Conservation (phyloP, 352 stramenopile species). For the Pythium scleroteichum region DNA sequence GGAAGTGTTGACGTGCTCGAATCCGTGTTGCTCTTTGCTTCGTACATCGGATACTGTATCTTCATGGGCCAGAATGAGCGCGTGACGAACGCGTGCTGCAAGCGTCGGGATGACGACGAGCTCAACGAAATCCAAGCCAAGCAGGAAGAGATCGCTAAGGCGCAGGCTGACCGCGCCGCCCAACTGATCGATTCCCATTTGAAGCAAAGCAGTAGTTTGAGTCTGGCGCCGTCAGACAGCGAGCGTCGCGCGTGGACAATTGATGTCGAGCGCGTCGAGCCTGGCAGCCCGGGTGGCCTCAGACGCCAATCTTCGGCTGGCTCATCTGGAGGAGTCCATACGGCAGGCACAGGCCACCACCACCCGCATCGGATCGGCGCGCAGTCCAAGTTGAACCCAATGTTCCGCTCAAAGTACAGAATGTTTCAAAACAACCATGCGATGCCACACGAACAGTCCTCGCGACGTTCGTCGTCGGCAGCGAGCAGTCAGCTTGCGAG, state of each 20-base stretch:
- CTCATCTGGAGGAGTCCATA: conserved; percentile 3
- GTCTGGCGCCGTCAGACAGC: conserved; percentile 9
- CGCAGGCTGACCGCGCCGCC: conserved; percentile 19
- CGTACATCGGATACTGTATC: conserved; percentile 66
- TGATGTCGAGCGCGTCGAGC: conserved; percentile 32
- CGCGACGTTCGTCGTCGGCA: conserved; percentile 8
- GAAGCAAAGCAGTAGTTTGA: not conserved
- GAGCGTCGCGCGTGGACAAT: conserved; percentile 36
- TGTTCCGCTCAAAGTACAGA: conserved; percentile 68
- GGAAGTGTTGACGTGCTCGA: conserved; percentile 57
- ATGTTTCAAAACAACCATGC: conserved; percentile 62
- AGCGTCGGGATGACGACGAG: conserved; percentile 39
- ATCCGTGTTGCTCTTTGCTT: conserved; percentile 64
- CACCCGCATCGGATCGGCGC: conserved; percentile 39
- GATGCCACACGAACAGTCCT: conserved; percentile 10
- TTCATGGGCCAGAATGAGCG: conserved; percentile 77
- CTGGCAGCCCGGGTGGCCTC: not conserved
- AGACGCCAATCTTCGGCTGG: conserved; percentile 25
- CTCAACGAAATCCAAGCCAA: conserved; percentile 13
- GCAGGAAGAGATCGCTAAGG: conserved; percentile 21
- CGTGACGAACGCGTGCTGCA: conserved; percentile 58
- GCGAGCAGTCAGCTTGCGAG: conserved; percentile 5
- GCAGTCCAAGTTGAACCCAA: conserved; percentile 50
- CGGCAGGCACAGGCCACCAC: conserved; percentile 11
- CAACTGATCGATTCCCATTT: conserved; percentile 22